Base-by-base conservation (phyloP, 257 asterid genomes). In the Solanum medicagineum region DNA sequence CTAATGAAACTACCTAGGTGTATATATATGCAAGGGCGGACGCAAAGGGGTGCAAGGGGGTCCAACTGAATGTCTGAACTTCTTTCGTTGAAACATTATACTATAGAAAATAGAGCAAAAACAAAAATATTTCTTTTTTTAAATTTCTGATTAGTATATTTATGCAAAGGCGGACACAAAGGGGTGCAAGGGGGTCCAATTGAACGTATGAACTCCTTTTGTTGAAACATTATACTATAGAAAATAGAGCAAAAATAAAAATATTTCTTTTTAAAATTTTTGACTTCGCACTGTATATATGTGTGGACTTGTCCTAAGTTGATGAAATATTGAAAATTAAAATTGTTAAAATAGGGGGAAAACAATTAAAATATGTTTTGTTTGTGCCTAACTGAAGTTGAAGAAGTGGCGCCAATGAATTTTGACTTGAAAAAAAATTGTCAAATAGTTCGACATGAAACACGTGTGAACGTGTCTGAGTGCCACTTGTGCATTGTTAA, bases 321-420 rank as follows among this genome's bases (percentile, higher is more conserved):
- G 79, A 66, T 24, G 47, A 79, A 83, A 49, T 10, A 3, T 40
- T 81, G 32, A 45, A 47, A 47, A 22, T 10, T 44, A 36, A 80
- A 83, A 44, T 73, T 17, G 74, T 16, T 62, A 62, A 62, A 60
- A 62, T 63, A 81, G 85, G 29, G 45, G 45, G n/a, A 81, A 81
- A 59, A 54, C 4, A 42, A 45, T 32, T 80, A 17, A 70, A 36
- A 63, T 56, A 8, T 85, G 19, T 47, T 45, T 85, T 16, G 8
- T 79, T 36, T 47, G 75, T 88, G 95, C 98, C 98, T 94, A 95
- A 95, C 95, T 88, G 91, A 88, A 91, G 92, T 90, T 92, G 75
- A 84, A 88, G 87, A 89, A 75, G 40, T 90, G 94, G 94, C 93
- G 95, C 93, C 94, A 54, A 87, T 88, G 86, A 89, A 87, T 29